phyloP scores from a whole-genome alignment of 768 basidiomycete genomes.

The Leccinum imitatum region DNA sequence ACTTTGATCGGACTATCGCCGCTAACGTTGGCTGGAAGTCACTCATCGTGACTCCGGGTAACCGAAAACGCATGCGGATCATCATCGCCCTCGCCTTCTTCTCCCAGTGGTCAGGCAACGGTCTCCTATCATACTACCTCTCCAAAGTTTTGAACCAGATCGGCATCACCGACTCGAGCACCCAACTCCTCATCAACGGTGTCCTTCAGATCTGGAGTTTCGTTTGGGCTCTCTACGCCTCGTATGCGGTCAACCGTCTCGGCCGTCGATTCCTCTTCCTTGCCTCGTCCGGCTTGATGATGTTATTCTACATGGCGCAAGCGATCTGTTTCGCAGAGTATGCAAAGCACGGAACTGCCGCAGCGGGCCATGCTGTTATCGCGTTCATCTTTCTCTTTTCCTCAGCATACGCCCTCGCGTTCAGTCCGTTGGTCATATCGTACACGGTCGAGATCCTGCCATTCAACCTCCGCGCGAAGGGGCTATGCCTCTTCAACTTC shows the following conservation, averaged over 20 bases:
- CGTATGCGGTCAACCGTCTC: slow-evolving; percentile 49
- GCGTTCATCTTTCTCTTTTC: slow-evolving; percentile 60
- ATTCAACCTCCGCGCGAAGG: slow-evolving; percentile 76
- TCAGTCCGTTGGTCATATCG: slow-evolving; percentile 66
- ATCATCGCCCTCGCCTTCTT: slow-evolving; percentile 68
- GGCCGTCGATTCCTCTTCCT: slow-evolving; percentile 71
- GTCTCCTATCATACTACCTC: slow-evolving; percentile 73
- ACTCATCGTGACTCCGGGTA: slow-evolving; percentile 64
- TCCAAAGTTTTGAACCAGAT: slow-evolving; percentile 64
- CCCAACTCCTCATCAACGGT: slow-evolving; percentile 63
- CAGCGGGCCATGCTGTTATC: slow-evolving; percentile 49
- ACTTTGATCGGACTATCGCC: slow-evolving; percentile 60
- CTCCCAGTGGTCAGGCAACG: slow-evolving; percentile 78
- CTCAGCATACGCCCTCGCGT: slow-evolving; percentile 63
- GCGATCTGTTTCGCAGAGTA: slow-evolving; percentile 65
- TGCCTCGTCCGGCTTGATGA: slow-evolving; percentile 55
- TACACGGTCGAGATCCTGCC: slow-evolving; percentile 80
- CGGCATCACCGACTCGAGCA: slow-evolving; percentile 52
- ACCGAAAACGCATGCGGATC: slow-evolving; percentile 64
- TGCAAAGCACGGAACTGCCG: slow-evolving; percentile 38
- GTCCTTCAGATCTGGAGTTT: slow-evolving; percentile 49
- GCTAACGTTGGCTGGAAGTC: slow-evolving; percentile 67
- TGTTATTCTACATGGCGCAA: slow-evolving; percentile 64
- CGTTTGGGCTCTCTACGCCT: slow-evolving; percentile 14
- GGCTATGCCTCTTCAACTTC: slow-evolving; percentile 74